Base-by-base conservation (phyloP, 2,329 filamentous ascomycete species). In the Drechslerella stenobrocha region DNA sequence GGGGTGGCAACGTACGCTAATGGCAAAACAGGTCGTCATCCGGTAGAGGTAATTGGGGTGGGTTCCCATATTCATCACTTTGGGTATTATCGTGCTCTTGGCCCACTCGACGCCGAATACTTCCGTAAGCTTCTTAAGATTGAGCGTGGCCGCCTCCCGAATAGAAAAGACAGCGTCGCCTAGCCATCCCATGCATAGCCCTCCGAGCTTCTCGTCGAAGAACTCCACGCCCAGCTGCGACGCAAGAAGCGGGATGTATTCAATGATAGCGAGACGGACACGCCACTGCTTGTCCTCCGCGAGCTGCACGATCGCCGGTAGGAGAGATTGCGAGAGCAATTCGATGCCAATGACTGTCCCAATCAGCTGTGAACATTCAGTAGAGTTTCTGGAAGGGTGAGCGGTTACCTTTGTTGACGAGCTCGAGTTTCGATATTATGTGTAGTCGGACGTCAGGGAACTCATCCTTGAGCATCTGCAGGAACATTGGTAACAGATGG, bases 1-100 rank as follows among this genome's bases (percentile, higher is more conserved):
- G 35, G 15, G 44, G 34, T n/a, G 15, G 8, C 1, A 7, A 83
- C 89, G 81, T 83, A 98, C 93, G 73, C 90, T 92, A 72, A 98
- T 95, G 70, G 93, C 93, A 77, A 98, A 98, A 80, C 92, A 97
- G n/a, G 93, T 98, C 7, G 93, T 98, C 93, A 98, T 98, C 76
- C 93, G 85, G 83, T 98, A 98, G 53, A 98, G 87, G 77, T 98
- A 98, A 80, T 98, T 98, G 69, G 92, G 90, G 77, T 98, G 93
- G 75, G 90, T 89, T 66, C 93, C 93, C 93, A 98, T 97, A 34
- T 88, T 89, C 83, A 96, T 93, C 71, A 98, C 93, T 81, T 97
- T 97, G 67, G 93, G 93, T 73, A 98, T 95, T 75, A 98, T 98
- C 46, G 91, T 90, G 76, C 91, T 89, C 77, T 87, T 95, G 42